Evolutionary conservation across 495 filamentous ascomycete genomes (phyloP).

Genomic region (Daldinia vernicosa): DNA sequence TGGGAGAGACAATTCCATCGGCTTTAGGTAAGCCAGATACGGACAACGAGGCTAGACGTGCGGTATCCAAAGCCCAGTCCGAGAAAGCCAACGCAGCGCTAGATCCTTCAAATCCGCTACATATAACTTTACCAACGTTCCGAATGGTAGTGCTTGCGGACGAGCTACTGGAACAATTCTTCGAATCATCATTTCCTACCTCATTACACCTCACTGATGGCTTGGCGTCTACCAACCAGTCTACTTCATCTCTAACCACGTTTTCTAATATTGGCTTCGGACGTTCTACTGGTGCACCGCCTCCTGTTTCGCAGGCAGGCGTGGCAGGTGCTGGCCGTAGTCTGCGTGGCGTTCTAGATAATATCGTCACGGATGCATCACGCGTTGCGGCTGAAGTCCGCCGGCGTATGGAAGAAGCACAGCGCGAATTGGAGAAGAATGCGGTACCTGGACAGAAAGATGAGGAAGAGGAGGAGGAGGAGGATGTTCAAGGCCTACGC

Average conservation of each 20-base stretch:
- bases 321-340: constrained; percentile 72
- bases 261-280: constrained; percentile 74
- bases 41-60: constrained; percentile 44
- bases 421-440: constrained; percentile 83
- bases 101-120: constrained; percentile 88
- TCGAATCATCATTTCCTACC: constrained; percentile 79
- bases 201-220: constrained; percentile 67
- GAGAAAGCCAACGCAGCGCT: constrained; percentile 84
- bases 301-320: constrained; percentile 49
- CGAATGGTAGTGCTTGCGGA: constrained; percentile 98
- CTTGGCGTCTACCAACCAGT: constrained; percentile 50
- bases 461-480: constrained; percentile 81
- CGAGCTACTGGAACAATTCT: constrained; percentile 94
- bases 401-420: constrained; percentile 91
- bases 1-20: constrained; percentile 33
- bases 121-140: constrained; percentile 98
- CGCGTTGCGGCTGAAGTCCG: constrained; percentile 90
- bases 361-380: constrained; percentile 97
- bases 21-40: constrained; percentile 39
- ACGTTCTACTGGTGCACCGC: constrained; percentile 51
- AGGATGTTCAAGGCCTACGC: constrained; percentile 61
- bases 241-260: constrained; percentile 74
- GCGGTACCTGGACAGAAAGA: constrained; percentile 69
- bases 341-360: constrained; percentile 90
- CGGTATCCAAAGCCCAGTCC: constrained; percentile 63